phyloP scores from a whole-genome alignment of 1,139 yeast genomes.

The Yamadazyma atmosphaerica region DNA sequence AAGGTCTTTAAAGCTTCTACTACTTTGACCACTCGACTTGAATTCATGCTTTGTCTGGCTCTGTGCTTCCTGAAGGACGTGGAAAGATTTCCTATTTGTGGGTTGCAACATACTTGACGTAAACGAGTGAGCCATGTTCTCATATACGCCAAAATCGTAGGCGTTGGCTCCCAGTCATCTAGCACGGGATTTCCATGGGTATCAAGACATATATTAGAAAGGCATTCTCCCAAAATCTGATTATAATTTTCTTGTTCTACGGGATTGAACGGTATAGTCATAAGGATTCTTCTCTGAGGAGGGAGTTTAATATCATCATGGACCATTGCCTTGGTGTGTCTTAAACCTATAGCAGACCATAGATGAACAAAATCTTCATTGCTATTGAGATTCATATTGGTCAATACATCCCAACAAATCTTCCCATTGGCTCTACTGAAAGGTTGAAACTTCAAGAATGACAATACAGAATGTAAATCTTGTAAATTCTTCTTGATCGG shows the following conservation, averaged over 20 bases:
- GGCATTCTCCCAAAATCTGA: constrained; percentile 58
- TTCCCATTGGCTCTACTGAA: constrained; percentile 47
- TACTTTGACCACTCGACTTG: constrained; percentile 17
- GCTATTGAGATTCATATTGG: constrained; percentile 14
- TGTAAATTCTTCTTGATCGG: constrained; percentile 68
- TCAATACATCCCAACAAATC: constrained; percentile 35
- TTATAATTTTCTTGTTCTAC: constrained; percentile 83
- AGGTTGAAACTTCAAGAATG: constrained; percentile 68
- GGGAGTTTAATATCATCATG: constrained; percentile 76
- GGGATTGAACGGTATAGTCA: constrained; percentile 73
- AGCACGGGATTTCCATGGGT: constrained; percentile 54
- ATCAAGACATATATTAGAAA: constrained; percentile 61
- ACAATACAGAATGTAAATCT: constrained; percentile 70
- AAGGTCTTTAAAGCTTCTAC: constrained; percentile 55
- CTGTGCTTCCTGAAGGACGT: constrained; percentile 31
- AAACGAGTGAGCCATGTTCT: constrained; percentile 66
- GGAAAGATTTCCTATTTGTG: constrained; percentile 57
- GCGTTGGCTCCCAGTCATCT: constrained; percentile 53
- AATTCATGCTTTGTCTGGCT: constrained; percentile 16
- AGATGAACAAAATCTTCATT: constrained; percentile 46
- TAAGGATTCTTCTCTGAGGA: constrained; percentile 65
- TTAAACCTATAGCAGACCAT: constrained; percentile 53
- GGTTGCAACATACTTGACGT: constrained; percentile 83
- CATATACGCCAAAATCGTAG: constrained; percentile 45
- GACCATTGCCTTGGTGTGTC: constrained; percentile 87